Conservation (phyloP, 1,284 basidiomycete species). For the Apiotrichum domesticum region DNA sequence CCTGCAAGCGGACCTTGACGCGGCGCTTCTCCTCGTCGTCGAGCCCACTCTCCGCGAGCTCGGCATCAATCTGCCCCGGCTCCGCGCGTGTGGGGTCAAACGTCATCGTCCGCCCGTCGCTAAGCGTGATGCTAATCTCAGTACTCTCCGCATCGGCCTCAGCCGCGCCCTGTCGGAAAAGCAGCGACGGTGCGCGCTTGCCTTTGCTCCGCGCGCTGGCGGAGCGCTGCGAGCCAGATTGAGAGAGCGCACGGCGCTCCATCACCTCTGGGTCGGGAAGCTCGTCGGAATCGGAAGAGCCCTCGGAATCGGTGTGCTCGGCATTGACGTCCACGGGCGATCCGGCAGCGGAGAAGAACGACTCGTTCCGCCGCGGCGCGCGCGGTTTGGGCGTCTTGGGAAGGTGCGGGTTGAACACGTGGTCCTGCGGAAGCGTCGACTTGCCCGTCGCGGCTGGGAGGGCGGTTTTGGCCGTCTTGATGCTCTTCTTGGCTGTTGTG, state of each 20-base stretch:
- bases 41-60: conserved; percentile 31
- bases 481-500: conserved; percentile 5
- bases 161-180: conserved; percentile 28
- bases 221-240: conserved; percentile 19
- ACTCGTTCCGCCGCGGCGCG: conserved; percentile 28
- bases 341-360: conserved; percentile 31
- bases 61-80: conserved; percentile 30
- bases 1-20: conserved; percentile 14
- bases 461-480: not conserved
- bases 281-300: conserved; percentile 25
- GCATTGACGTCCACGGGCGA: conserved; percentile 17
- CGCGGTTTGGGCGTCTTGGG: conserved; percentile 38
- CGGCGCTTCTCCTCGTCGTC: conserved; percentile 21
- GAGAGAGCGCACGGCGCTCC: conserved; percentile 19
- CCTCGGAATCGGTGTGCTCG: conserved; percentile 8
- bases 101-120: conserved; percentile 29
- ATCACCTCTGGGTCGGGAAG: conserved; percentile 40
- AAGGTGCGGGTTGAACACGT: conserved; percentile 38
- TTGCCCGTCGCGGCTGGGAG: conserved; percentile 8
- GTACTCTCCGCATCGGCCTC: not conserved
- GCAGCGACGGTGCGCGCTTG: conserved; percentile 14
- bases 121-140: conserved; percentile 21
- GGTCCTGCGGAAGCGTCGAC: conserved; percentile 36
- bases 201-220: conserved; percentile 5
- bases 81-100: conserved; percentile 35